Percentiles rank a stretch among this genome's conserved stretches.
Evolutionary conservation across 1,284 basidiomycete species (phyloP).

Genomic region (Trichosporon ovoides): DNA sequence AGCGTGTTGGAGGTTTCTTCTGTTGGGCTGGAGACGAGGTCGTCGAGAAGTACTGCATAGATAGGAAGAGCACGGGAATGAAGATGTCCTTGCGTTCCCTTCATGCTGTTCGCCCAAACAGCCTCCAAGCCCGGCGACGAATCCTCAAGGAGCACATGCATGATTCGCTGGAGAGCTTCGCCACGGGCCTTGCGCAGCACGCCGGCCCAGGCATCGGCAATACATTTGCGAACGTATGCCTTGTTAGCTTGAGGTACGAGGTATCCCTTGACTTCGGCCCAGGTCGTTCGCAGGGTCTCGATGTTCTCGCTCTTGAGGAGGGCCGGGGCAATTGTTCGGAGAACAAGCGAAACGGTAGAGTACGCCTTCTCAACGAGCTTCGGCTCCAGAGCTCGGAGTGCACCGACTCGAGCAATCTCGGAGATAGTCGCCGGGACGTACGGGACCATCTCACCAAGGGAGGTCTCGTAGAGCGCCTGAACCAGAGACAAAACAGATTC

Average conservation of each 20-base stretch:
- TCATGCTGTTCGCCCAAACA: slow-evolving; percentile 36
- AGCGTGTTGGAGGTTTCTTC: slow-evolving; percentile 48
- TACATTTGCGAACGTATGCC: slow-evolving; percentile 44
- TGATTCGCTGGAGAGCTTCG: slow-evolving; percentile 31
- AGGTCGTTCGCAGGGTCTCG: slow-evolving; percentile 26
- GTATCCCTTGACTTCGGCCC: slow-evolving; percentile 37
- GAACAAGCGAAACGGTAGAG: slow-evolving; percentile 43
- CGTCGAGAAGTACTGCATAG: slow-evolving; percentile 53
- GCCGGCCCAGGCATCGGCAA: slow-evolving; percentile 47
- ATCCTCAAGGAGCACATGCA: slow-evolving; percentile 32
- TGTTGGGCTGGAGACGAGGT: slow-evolving; percentile 25
- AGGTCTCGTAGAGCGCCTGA: slow-evolving; percentile 51
- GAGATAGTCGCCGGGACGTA: slow-evolving; percentile 29
- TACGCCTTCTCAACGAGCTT: slow-evolving; percentile 45
- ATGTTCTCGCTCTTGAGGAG: slow-evolving; percentile 33
- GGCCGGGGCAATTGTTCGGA: slow-evolving; percentile 36
- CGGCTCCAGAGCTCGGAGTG: slow-evolving; percentile 38
- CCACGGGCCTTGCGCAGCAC: slow-evolving; percentile 42
- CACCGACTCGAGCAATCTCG: slow-evolving; percentile 37
- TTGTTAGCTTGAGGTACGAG: slow-evolving; percentile 34
- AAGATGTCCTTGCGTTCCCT: slow-evolving; percentile 63
- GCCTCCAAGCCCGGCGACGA: slow-evolving; percentile 37
- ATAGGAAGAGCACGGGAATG: slow-evolving; percentile 68
- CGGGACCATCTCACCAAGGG: slow-evolving; percentile 34
- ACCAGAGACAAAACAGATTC: slow-evolving; percentile 41